These are phyloP conservation scores for Cladophialophora immunda DNA, from an alignment of 2,329 filamentous ascomycete species.

Conservation along the genomic window DNA sequence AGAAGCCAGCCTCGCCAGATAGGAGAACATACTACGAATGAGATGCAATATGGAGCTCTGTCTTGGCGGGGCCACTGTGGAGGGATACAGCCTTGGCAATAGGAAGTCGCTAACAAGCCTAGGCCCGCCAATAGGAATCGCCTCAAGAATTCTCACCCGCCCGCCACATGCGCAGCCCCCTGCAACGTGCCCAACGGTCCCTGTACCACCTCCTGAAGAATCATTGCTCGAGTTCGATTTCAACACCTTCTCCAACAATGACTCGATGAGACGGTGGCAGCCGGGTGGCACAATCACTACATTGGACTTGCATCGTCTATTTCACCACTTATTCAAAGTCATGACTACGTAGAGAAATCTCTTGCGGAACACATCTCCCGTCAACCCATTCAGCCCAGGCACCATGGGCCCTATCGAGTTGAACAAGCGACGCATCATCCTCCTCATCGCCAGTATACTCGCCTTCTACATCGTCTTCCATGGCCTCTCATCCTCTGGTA, in stretches of 20 bases:
- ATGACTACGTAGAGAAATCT: slow-evolving; percentile 1
- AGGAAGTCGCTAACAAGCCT: too few relatives aligned
- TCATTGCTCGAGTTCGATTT: neutral
- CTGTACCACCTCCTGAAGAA: slow-evolving; percentile 3
- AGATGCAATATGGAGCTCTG: too few relatives aligned
- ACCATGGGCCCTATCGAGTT: slow-evolving; percentile 41
- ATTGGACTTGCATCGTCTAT: neutral
- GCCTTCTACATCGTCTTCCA: slow-evolving; percentile 40
- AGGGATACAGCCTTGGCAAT: too few relatives aligned
- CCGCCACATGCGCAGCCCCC: neutral
- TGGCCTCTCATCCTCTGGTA: slow-evolving; percentile 29
- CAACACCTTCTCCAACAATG: neutral
- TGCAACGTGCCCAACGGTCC: neutral
- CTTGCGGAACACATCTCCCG: neutral
- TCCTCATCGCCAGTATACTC: slow-evolving; percentile 37
- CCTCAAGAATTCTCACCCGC: neutral
- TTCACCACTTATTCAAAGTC: neutral
- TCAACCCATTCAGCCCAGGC: neutral
- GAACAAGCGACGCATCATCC: slow-evolving; percentile 40
- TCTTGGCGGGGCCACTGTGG: too few relatives aligned
- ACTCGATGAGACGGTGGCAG: neutral
- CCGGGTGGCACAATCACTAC: neutral
- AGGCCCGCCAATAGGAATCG: neutral
- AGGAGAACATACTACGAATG: too few relatives aligned
- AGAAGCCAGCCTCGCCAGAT: too few relatives aligned